Evolutionary conservation across 805 yeast species (phyloP).

Genomic region (Yamadazyma olivae): DNA sequence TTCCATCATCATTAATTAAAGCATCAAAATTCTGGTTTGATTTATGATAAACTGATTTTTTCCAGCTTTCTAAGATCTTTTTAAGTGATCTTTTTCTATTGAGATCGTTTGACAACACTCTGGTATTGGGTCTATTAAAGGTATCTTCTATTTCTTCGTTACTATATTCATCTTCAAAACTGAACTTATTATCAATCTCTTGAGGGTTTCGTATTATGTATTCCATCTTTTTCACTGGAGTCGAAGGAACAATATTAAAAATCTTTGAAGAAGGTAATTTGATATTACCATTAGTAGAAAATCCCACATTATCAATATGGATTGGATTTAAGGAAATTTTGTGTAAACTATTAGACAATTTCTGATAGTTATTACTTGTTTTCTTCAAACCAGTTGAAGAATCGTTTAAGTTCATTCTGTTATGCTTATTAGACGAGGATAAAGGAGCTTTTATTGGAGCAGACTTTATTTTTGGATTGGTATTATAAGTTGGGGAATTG

Average conservation of each 20-base stretch:
- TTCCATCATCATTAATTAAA: conserved; percentile 6
- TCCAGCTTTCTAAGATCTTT: conserved; percentile 41
- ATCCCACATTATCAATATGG: conserved; percentile 31
- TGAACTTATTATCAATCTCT: not conserved
- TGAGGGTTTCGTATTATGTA: conserved; percentile 15
- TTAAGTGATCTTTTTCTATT: conserved; percentile 32
- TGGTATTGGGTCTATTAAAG: conserved; percentile 2
- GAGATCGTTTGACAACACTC: not conserved
- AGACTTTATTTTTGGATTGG: not conserved
- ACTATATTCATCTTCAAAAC: not conserved
- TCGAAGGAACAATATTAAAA: conserved; percentile 53
- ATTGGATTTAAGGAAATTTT: conserved; percentile 10
- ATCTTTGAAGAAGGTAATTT: conserved; percentile 50
- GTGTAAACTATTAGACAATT: not conserved
- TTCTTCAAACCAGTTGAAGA: conserved; percentile 38
- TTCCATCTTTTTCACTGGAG: conserved; percentile 66
- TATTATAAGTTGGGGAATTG: not conserved
- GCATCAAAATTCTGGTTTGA: conserved; percentile 12
- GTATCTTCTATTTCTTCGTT: not conserved
- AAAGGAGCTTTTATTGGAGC: conserved; percentile 1
- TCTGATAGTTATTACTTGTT: conserved; percentile 1
- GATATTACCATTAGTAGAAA: conserved; percentile 47
- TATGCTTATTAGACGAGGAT: conserved; percentile 21
- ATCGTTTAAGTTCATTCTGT: conserved; percentile 37
- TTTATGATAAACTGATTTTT: conserved; percentile 24